Evolutionary conservation across 768 basidiomycete genomes (phyloP).

Genomic region (Vararia minispora): DNA sequence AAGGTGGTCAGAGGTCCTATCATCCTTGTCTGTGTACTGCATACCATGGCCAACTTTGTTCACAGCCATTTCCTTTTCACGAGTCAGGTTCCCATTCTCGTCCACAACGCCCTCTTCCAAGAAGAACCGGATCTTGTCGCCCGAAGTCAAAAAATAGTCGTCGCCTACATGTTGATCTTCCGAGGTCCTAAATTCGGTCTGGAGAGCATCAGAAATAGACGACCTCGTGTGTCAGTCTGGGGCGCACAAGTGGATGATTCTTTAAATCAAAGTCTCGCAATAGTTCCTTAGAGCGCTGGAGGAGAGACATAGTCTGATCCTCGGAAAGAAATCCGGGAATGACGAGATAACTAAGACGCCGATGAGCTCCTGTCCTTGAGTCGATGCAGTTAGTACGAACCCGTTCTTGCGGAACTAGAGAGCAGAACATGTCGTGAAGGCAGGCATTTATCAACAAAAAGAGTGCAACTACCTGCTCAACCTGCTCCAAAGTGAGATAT

Average conservation of each 20-base stretch:
- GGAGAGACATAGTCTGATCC: constrained; percentile 48
- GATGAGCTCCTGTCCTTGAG: not conserved
- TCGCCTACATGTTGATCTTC: constrained; percentile 77
- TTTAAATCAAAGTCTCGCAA: constrained; percentile 69
- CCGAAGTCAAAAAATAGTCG: constrained; percentile 84
- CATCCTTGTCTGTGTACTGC: too few relatives aligned
- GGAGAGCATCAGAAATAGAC: not conserved
- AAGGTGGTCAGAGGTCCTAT: too few relatives aligned
- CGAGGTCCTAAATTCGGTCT: constrained; percentile 88
- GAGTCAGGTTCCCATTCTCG: constrained; percentile 52
- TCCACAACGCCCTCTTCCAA: constrained; percentile 84
- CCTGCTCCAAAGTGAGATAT: too few relatives aligned
- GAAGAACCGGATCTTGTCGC: constrained; percentile 93
- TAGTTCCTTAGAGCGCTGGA: constrained; percentile 62
- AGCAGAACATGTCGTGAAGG: not conserved
- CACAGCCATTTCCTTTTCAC: constrained; percentile 66
- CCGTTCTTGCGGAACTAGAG: constrained; percentile 48
- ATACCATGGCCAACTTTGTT: constrained; percentile 93
- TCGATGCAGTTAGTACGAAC: constrained; percentile 23
- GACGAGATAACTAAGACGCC: constrained; percentile 54
- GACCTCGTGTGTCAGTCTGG: not conserved
- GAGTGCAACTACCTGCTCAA: too few relatives aligned
- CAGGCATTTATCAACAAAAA: too few relatives aligned
- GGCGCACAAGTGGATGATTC: constrained; percentile 67
- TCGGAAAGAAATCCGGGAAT: constrained; percentile 58